phyloP scores from a whole-genome alignment of 768 basidiomycete genomes.

The Hericium coralloides region DNA sequence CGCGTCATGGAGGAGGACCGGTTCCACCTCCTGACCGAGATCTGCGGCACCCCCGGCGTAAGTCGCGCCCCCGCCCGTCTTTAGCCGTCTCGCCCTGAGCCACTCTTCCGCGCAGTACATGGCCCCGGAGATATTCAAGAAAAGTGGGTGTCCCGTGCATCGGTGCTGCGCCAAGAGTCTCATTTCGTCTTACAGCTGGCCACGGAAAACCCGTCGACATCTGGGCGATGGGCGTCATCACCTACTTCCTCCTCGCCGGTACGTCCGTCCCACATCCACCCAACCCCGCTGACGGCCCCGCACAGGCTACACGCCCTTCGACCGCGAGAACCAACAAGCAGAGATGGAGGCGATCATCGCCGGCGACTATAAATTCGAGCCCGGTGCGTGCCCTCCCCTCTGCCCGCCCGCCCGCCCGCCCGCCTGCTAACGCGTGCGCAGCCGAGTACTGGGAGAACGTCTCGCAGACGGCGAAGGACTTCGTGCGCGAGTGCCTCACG shows the following conservation, averaged over 20 bases:
- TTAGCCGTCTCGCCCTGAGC: neutral
- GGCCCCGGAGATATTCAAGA: constrained; percentile 95
- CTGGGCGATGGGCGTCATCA: constrained; percentile 98
- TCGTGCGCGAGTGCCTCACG: constrained; percentile 77
- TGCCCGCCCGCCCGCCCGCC: neutral
- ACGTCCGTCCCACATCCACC: constrained; percentile 1
- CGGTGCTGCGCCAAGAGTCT: neutral
- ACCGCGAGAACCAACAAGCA: constrained; percentile 76
- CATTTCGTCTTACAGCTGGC: constrained; percentile 42
- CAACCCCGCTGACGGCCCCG: neutral
- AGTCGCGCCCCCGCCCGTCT: constrained; percentile 16
- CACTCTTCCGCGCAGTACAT: constrained; percentile 48
- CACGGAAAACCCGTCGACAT: constrained; percentile 93
- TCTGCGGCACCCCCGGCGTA: constrained; percentile 90
- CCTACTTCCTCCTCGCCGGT: constrained; percentile 88
- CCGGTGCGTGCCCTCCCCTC: constrained; percentile 26
- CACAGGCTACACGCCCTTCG: constrained; percentile 90
- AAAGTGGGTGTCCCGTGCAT: constrained; percentile 46
- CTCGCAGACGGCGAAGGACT: constrained; percentile 73
- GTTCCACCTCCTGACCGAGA: constrained; percentile 81
- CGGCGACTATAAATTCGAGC: constrained; percentile 90
- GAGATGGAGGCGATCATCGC: constrained; percentile 95
- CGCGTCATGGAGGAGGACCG: constrained; percentile 89
- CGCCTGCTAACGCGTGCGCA: constrained; percentile 17
- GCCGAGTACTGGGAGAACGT: constrained; percentile 84